A percentile compares a stretch with the other conserved stretches of the same genome.
phyloP scores from a whole-genome alignment of 345 rosid genomes.

The Dipteronia dyeriana region DNA sequence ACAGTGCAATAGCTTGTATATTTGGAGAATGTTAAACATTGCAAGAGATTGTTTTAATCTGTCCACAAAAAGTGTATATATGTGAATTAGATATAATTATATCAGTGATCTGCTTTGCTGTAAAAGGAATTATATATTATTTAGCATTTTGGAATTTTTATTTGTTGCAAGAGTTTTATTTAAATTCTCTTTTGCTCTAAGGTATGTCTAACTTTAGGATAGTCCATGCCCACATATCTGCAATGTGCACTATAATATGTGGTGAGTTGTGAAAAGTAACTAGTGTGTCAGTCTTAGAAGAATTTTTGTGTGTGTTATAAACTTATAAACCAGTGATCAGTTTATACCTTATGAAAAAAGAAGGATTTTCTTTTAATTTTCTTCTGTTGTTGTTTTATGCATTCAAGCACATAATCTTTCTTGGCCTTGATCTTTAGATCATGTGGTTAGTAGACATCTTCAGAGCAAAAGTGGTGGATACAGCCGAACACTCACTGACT shows the following conservation, averaged over 20 bases:
- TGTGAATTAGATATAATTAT: not conserved
- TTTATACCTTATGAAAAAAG: not conserved
- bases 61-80: not conserved
- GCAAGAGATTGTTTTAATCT: not conserved
- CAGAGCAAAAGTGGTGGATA: slow-evolving; percentile 84
- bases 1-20: not conserved
- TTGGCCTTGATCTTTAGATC: slow-evolving; percentile 48
- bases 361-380: not conserved
- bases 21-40: no score
- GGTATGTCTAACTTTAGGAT: not conserved
- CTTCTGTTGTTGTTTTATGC: not conserved
- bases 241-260: not conserved
- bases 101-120: not conserved
- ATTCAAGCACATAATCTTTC: slow-evolving; percentile 12
- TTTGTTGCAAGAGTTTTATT: not conserved
- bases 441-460: slow-evolving; percentile 93
- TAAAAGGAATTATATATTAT: not conserved
- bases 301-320: not conserved
- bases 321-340: not conserved
- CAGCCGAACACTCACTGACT: slow-evolving; percentile 67
- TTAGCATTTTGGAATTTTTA: not conserved
- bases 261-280: not conserved
- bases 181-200: not conserved
- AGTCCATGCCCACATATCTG: not conserved
- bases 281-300: not conserved